A percentile compares a stretch with the other conserved stretches of the same genome.
These are phyloP conservation scores for Cerrena zonata DNA, from an alignment of 1,284 basidiomycete species.

Conservation along the genomic window DNA sequence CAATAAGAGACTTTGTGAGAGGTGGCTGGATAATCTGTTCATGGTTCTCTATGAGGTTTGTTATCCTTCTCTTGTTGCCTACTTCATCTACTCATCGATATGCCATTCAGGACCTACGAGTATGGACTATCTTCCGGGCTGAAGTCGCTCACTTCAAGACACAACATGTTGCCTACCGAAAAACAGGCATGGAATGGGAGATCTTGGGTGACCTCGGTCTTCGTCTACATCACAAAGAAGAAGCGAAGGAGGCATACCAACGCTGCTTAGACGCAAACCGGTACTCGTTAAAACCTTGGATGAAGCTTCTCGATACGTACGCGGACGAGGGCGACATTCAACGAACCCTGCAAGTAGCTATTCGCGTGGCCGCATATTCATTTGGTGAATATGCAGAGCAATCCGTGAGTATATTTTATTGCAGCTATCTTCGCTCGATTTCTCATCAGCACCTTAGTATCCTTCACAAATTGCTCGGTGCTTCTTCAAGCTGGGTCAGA, in stretches of 20 bases:
- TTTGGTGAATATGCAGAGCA: conserved; percentile 81
- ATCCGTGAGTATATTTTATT: conserved; percentile 47
- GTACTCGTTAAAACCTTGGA: conserved; percentile 89
- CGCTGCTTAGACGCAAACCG: conserved; percentile 82
- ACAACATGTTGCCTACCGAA: conserved; percentile 93
- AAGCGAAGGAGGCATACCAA: conserved; percentile 95
- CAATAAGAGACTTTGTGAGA: conserved; percentile 93
- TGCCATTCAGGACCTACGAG: conserved; percentile 87
- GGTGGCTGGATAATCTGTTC: conserved; percentile 97
- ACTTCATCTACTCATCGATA: no score
- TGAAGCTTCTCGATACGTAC: conserved; percentile 89
- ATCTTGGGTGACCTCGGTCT: conserved; percentile 92
- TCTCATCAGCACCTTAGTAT: conserved; percentile 47
- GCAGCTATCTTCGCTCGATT: background rate
- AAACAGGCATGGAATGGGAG: conserved; percentile 97
- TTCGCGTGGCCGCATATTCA: conserved; percentile 89
- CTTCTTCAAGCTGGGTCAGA: conserved; percentile 87
- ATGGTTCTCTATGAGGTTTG: conserved; percentile 94
- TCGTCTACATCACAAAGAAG: conserved; percentile 92
- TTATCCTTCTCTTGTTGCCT: conserved; percentile 1
- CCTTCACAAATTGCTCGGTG: conserved; percentile 86
- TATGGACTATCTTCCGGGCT: conserved; percentile 98
- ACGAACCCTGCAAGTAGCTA: conserved; percentile 84
- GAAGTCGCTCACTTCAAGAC: conserved; percentile 99
- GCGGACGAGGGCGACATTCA: conserved; percentile 90